Evolutionary conservation across 2,329 filamentous ascomycete species (phyloP).

Genomic region (Acrocalymma vagum): DNA sequence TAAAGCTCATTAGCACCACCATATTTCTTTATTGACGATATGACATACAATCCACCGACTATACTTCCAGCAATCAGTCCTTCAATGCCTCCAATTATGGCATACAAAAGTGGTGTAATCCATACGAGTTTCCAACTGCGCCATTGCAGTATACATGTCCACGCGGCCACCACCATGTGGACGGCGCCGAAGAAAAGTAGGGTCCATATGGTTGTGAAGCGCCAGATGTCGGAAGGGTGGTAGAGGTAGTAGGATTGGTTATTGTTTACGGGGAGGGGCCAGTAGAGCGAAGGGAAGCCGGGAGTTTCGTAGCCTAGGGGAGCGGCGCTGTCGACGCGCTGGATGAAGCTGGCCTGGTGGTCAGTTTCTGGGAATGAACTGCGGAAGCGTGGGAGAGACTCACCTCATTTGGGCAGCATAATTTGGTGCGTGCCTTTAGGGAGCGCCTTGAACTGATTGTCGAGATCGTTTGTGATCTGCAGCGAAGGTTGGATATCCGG

Average conservation of each 20-base stretch:
- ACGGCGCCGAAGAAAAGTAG: constrained; percentile 79
- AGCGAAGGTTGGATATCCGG: constrained; percentile 15
- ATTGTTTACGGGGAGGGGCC: constrained; percentile 68
- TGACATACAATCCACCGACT: constrained; percentile 77
- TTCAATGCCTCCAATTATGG: constrained; percentile 76
- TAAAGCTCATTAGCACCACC: constrained; percentile 16
- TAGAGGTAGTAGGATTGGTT: constrained; percentile 73
- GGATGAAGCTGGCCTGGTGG: constrained; percentile 49
- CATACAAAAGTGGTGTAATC: constrained; percentile 76
- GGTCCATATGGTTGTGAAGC: constrained; percentile 88
- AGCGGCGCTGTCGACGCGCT: constrained; percentile 54
- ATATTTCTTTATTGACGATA: background rate
- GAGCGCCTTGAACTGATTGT: background rate
- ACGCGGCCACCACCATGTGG: constrained; percentile 74
- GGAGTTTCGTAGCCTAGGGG: constrained; percentile 72
- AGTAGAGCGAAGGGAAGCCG: constrained; percentile 82
- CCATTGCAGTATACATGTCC: constrained; percentile 77
- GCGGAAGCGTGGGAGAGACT: background rate
- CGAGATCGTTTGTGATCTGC: constrained; percentile 21
- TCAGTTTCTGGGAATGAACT: constrained; percentile 1
- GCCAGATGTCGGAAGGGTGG: constrained; percentile 80
- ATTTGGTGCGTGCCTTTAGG: constrained; percentile 6
- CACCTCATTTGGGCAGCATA: constrained; percentile 45
- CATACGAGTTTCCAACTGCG: constrained; percentile 68
- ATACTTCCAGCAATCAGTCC: constrained; percentile 82